Percentiles rank a stretch among this genome's conserved stretches.
Evolutionary conservation across 345 rosid genomes (phyloP).

Genomic region (Hibiscus mutabilis): DNA sequence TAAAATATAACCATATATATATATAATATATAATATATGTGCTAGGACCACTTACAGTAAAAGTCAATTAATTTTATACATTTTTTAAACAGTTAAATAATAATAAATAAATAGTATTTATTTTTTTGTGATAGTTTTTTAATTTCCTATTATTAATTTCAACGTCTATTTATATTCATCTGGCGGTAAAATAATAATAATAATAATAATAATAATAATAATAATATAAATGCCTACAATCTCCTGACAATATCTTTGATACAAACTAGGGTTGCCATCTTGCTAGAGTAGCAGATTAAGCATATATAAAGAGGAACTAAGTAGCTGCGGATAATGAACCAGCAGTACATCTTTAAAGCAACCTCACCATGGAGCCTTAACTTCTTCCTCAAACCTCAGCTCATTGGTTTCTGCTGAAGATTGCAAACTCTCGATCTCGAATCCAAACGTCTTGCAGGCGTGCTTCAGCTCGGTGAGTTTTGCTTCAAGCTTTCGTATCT

Average conservation of each 20-base stretch:
- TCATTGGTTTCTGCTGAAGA: slow-evolving; percentile 43
- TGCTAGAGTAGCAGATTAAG: slow-evolving; percentile 6
- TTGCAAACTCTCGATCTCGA: slow-evolving; percentile 35
- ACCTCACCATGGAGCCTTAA: slow-evolving; percentile 49
- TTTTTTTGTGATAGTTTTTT: too few relatives aligned
- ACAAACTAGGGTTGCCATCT: not conserved
- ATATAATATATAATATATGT: too few relatives aligned
- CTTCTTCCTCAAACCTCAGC: slow-evolving; percentile 41
- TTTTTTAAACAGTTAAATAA: too few relatives aligned
- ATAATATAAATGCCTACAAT: not conserved
- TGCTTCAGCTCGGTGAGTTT: slow-evolving; percentile 45
- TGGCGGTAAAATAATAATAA: not conserved
- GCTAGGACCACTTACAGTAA: too few relatives aligned
- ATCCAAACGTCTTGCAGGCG: slow-evolving; percentile 23
- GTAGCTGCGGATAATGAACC: not conserved
- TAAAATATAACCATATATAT: too few relatives aligned
- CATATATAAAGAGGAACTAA: not conserved
- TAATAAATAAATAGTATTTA: too few relatives aligned
- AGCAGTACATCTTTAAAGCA: not conserved
- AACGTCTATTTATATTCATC: not conserved
- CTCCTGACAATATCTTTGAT: not conserved
- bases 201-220: not conserved
- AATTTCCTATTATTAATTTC: too few relatives aligned
- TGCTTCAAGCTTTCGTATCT: slow-evolving; percentile 40
- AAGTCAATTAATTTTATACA: too few relatives aligned